phyloP scores from a whole-genome alignment of 2,329 filamentous ascomycete species.

The Colletotrichum simmondsii region DNA sequence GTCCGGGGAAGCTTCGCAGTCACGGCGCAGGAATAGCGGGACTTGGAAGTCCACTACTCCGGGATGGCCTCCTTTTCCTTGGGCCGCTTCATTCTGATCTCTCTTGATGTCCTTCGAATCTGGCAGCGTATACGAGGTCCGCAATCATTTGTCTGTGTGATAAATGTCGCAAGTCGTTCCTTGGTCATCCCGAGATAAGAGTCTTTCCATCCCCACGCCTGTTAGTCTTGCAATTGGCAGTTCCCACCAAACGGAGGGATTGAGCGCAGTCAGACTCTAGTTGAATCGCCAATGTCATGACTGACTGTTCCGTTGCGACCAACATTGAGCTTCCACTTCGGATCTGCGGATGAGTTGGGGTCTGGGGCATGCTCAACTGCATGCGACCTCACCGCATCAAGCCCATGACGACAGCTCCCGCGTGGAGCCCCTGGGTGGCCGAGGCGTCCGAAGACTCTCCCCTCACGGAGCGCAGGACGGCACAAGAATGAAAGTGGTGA shows the following conservation, averaged over 20 bases:
- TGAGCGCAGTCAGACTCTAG: not conserved
- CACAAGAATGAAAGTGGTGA: not conserved
- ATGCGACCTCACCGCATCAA: not conserved
- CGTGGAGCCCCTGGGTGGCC: not conserved
- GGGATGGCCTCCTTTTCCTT: not conserved
- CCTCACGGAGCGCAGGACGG: too few relatives aligned
- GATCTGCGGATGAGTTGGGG: not conserved
- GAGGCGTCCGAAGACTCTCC: not conserved
- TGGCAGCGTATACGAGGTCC: not conserved
- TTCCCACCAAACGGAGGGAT: not conserved
- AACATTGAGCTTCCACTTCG: not conserved
- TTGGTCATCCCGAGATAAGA: not conserved
- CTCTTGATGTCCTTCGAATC: not conserved
- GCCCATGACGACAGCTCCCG: not conserved
- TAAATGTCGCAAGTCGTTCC: not conserved
- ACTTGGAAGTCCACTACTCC: not conserved
- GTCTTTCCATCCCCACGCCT: not conserved
- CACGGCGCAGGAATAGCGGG: constrained; percentile 10
- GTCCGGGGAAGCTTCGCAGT: constrained; percentile 30
- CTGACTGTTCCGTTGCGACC: not conserved
- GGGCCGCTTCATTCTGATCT: not conserved
- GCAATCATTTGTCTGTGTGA: not conserved
- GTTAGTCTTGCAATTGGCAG: not conserved
- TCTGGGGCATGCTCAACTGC: not conserved
- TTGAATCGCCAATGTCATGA: not conserved